Base-by-base conservation (phyloP, 2,329 filamentous ascomycete species). In the Cytospora piceicola region DNA sequence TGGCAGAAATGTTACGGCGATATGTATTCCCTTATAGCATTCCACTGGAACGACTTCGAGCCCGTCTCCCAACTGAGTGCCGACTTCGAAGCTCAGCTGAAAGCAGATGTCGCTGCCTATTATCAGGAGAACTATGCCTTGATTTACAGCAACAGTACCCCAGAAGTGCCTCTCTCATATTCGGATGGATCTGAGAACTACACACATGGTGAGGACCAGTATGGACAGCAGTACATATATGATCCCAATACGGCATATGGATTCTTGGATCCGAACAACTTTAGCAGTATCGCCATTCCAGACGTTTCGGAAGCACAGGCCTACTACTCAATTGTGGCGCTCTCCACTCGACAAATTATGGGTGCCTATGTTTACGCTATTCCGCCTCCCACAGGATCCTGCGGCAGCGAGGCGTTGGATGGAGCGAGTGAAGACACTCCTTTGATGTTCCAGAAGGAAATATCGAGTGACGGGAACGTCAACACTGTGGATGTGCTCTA, bases 401-500 rank as follows among this genome's bases (percentile, higher is more conserved):
- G 58, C 15, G 56, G 64, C 53, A 32, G 24, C 36, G 59, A 58
- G 49, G 29, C 46, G 6, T 39, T 53, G 29, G 49, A 56, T 14
- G 61, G 46, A 8, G 24, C 65, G 4, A 24, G 39, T n/a, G 34
- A 27, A 6, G 54, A 91, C 3, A 82, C 85, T 68, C 90, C 90
- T 0, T 82, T 94, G 52, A 76, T 94, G 29, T 94, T 94, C 77
- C 79, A 93, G 68, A 94, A 95, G 73, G 92, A 94, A 75, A 94
- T 95, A 63, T 92, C 90, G 5, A 93, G 90, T 8, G 90, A 94
- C 72, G 92, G 92, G 6, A 94, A 95, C 72, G 88, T 88, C 74
- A 91, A 95, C 75, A 94, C 91, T 0, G 90, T 94, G 22, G 91
- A 94, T 78, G 90, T 95, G 58, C 93, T 95, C 70, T 94, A 92